These are phyloP conservation scores for Talaromyces stipitatus DNA, from an alignment of 495 filamentous ascomycete species.

Conservation along the genomic window DNA sequence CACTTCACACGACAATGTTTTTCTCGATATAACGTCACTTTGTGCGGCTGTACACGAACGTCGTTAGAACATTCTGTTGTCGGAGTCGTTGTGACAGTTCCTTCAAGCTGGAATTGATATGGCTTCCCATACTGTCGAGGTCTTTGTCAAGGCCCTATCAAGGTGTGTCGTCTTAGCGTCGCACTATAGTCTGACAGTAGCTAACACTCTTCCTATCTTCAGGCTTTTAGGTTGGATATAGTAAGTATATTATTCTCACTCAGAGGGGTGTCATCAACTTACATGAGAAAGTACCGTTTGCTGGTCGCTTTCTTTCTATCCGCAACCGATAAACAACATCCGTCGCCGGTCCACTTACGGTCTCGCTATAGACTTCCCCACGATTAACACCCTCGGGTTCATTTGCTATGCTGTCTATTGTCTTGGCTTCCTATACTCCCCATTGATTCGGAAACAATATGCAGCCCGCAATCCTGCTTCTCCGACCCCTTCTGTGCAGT, in stretches of 20 bases:
- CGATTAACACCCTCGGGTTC: constrained; percentile 80
- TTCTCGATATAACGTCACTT: not conserved
- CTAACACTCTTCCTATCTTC: constrained; percentile 3
- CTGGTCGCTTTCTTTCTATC: constrained; percentile 90
- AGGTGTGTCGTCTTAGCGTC: not conserved
- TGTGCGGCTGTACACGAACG: not conserved
- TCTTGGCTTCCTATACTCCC: constrained; percentile 64
- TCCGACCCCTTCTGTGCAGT: constrained; percentile 71
- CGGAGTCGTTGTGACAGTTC: not conserved
- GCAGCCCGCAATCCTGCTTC: constrained; percentile 66
- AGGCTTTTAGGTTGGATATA: constrained; percentile 29
- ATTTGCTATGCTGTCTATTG: constrained; percentile 70
- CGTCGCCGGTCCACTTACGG: constrained; percentile 68
- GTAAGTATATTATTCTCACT: constrained; percentile 9
- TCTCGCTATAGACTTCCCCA: constrained; percentile 77
- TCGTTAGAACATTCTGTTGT: not conserved
- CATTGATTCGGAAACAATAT: constrained; percentile 72
- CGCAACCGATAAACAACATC: constrained; percentile 74
- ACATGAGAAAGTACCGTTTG: constrained; percentile 43
- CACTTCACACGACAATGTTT: not conserved
- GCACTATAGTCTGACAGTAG: not conserved
- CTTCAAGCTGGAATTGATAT: constrained; percentile 7
- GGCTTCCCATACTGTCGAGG: constrained; percentile 20
- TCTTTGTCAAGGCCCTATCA: constrained; percentile 35
- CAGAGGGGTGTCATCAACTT: not conserved